These are phyloP conservation scores for Colletotrichum kahawae DNA, from an alignment of 2,329 filamentous ascomycete genomes.

Conservation along the genomic window DNA sequence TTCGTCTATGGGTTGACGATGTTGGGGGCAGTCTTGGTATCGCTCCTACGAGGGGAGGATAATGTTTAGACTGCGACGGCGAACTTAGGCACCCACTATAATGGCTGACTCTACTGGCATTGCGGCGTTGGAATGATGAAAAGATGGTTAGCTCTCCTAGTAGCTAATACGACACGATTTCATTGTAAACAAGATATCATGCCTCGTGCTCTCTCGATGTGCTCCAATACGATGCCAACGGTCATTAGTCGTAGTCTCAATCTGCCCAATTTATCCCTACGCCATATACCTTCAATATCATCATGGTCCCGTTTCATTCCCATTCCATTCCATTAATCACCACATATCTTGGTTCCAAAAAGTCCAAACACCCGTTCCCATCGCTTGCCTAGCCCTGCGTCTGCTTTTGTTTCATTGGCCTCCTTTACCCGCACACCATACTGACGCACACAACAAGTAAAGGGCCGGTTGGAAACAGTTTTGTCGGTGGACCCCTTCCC, in stretches of 20 bases:
- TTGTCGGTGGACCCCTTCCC: not conserved
- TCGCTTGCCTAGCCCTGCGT: conserved; percentile 48
- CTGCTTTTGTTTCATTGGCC: conserved; percentile 43
- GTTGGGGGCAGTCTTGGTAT: not conserved
- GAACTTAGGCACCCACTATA: not conserved
- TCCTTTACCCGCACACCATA: conserved; percentile 63
- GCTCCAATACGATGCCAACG: not conserved
- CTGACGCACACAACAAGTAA: conserved; percentile 73
- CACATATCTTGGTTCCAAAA: conserved; percentile 65
- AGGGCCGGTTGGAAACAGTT: conserved; percentile 61
- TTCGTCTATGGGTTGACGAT: not conserved
- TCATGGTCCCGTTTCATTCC: not conserved
- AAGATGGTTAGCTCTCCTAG: conserved; percentile 7
- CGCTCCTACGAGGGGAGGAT: not conserved
- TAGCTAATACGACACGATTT: conserved; percentile 11
- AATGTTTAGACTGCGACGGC: not conserved
- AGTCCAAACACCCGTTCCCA: conserved; percentile 71
- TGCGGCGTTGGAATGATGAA: conserved; percentile 11
- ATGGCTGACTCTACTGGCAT: not conserved
- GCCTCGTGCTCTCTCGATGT: not conserved
- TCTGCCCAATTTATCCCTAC: not conserved
- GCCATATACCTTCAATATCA: not conserved
- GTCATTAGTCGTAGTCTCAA: not conserved
- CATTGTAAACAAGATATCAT: not conserved
- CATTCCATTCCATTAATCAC: not conserved